Conservation (phyloP, 2,329 filamentous ascomycete genomes). For the Trichoderma koningii region DNA sequence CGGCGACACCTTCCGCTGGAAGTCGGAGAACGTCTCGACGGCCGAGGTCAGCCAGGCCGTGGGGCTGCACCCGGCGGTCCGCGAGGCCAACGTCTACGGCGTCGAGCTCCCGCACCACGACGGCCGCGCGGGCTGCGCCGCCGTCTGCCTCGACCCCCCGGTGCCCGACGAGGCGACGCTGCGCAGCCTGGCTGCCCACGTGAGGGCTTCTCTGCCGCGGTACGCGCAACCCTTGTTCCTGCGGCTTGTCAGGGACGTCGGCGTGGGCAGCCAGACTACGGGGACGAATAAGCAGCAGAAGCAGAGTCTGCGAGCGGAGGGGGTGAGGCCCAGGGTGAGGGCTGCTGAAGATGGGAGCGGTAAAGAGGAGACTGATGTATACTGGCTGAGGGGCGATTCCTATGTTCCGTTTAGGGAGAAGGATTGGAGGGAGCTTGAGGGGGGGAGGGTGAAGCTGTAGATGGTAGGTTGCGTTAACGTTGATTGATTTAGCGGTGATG, state of each 20-base stretch:
- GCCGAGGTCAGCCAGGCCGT: constrained; percentile 78
- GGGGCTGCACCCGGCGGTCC: constrained; percentile 64
- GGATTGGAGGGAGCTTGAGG: constrained; percentile 70
- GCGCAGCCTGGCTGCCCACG: constrained; percentile 62
- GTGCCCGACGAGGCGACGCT: constrained; percentile 49
- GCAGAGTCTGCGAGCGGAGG: constrained; percentile 67
- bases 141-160: constrained; percentile 59
- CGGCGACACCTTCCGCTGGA: constrained; percentile 78
- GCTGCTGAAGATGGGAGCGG: neutral
- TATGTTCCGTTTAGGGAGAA: constrained; percentile 68
- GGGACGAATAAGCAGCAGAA: constrained; percentile 93
- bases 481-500: too few relatives aligned
- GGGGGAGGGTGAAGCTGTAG: constrained; percentile 70
- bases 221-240: constrained; percentile 81
- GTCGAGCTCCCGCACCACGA: constrained; percentile 79
- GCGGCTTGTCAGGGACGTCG: constrained; percentile 60
- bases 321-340: constrained; percentile 63
- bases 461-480: neutral
- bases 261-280: constrained; percentile 64
- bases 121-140: constrained; percentile 79
- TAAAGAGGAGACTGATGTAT: constrained; percentile 45
- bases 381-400: constrained; percentile 64
- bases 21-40: constrained; percentile 81
- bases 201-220: constrained; percentile 60
- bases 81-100: constrained; percentile 85